Percentiles rank a stretch among this genome's conserved stretches.
Evolutionary conservation across 2,329 filamentous ascomycete genomes (phyloP).

Genomic region (Bertia moriformis): DNA sequence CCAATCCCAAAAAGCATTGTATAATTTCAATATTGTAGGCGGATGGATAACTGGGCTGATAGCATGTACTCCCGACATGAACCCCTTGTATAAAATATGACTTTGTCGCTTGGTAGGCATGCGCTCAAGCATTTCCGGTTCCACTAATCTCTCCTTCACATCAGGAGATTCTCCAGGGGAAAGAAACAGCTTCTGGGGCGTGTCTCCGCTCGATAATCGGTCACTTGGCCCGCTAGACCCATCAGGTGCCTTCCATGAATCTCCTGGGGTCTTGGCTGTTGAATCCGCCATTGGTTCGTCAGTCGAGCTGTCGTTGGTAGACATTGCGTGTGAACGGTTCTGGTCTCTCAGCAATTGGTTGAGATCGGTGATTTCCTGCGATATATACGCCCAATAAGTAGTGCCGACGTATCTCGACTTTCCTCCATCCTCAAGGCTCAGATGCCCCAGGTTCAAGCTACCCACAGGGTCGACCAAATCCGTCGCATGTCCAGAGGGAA

Average conservation of each 20-base stretch:
- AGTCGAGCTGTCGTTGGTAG: slow-evolving; percentile 7
- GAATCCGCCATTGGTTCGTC: no score
- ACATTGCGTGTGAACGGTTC: slow-evolving; percentile 15
- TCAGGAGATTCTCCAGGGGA: slow-evolving; percentile 17
- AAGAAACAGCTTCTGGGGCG: not conserved
- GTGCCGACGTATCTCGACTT: slow-evolving; percentile 26
- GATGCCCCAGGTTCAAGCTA: slow-evolving; percentile 20
- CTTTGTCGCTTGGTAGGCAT: slow-evolving; percentile 25
- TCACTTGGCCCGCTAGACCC: not conserved
- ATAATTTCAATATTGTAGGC: slow-evolving; percentile 21
- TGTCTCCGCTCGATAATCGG: not conserved
- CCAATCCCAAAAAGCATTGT: slow-evolving; percentile 27
- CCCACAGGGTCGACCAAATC: slow-evolving; percentile 24
- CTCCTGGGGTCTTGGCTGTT: slow-evolving; percentile 7
- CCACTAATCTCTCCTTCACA: slow-evolving; percentile 14
- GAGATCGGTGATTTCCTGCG: slow-evolving; percentile 25
- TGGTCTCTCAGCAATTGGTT: slow-evolving; percentile 24
- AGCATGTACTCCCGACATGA: slow-evolving; percentile 27
- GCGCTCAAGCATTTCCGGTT: slow-evolving; percentile 21
- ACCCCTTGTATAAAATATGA: slow-evolving; percentile 27
- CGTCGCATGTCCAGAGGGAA: slow-evolving; percentile 21
- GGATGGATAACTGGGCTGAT: slow-evolving; percentile 26
- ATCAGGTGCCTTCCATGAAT: not conserved
- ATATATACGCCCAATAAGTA: slow-evolving; percentile 27
- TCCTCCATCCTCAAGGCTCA: slow-evolving; percentile 24